Evolutionary conservation across 495 filamentous ascomycete genomes (phyloP), one percentile per base, ranked within the genome.

Genomic region (Cenococcum geophilum): DNA sequence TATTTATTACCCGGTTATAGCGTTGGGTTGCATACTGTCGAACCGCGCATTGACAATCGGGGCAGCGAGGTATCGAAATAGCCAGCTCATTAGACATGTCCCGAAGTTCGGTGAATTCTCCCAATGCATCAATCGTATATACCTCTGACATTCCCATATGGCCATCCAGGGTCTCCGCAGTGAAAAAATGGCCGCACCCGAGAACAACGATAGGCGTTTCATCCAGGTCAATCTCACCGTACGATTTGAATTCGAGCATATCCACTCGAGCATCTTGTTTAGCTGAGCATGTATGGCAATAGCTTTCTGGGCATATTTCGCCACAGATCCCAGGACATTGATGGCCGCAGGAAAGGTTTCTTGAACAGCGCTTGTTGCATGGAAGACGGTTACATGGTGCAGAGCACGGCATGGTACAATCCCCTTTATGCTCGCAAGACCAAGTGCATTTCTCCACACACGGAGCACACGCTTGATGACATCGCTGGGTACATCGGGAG

Each of bases 171-270:
- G 74, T 86, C 32, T 79, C 73, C 1, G 82, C 61, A 0, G 82
- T 86, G 49, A 88, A 72, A 54, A 89, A 78, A 63, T 91, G 86
- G 0, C 84, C 84, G 70, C 88, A 91, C 16, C 70, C 64, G 0
- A 82, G 81, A 25, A 91, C 76, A 9, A 90, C 77, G 55, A 80
- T 80, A 10, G 87, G 87, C 5, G 78, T 75, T 16, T 76, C 72
- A 48, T 86, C 71, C 6, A 89, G 65, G 65, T 89, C 71, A 42
- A 84, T 74, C 8, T 86, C 83, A 0, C 64, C 67, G 64, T 85
- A 89, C 5, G 73, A 65, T 20, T 74, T 70, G 4, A 74, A 60
- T 66, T 76, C 66, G 49, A 86, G 74, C 36, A 79, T 76, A 59
- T 88, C 85, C 0, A 86, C 81, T 14, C 73, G 40, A 40, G 67